phyloP scores from a whole-genome alignment of 2,329 filamentous ascomycete genomes.

The Apiospora malaysiana region DNA sequence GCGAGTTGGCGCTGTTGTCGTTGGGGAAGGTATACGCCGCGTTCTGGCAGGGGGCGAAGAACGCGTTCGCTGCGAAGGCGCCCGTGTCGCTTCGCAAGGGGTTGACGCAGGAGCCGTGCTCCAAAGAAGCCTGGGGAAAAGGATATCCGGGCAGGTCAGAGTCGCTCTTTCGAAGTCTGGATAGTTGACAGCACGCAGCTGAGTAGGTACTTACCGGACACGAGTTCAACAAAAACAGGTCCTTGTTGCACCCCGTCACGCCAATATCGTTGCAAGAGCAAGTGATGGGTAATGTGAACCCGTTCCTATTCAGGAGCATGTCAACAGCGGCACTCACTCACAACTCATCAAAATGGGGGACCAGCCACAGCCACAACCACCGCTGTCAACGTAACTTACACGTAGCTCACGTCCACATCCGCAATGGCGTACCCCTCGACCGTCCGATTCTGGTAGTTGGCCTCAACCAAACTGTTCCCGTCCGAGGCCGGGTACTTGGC shows the following conservation, averaged over 20 bases:
- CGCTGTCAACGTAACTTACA: not conserved
- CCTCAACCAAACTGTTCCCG: slow-evolving; percentile 2
- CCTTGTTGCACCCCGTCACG: slow-evolving; percentile 15
- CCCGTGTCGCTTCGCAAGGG: not conserved
- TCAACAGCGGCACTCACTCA: not conserved
- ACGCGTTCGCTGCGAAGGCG: not conserved
- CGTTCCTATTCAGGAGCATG: not conserved
- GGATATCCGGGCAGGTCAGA: not conserved
- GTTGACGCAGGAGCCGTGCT: not conserved
- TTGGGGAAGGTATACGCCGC: slow-evolving; percentile 5
- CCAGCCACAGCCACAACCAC: no score
- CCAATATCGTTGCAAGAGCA: not conserved
- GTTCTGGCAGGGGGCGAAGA: slow-evolving; percentile 4
- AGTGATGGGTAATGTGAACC: not conserved
- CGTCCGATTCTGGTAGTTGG: not conserved
- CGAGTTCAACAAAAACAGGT: not conserved
- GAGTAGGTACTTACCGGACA: not conserved
- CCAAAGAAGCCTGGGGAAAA: not conserved
- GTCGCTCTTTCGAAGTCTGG: not conserved
- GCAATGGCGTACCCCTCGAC: not conserved
- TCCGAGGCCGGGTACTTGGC: not conserved
- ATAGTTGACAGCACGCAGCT: not conserved
- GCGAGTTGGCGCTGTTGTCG: slow-evolving; percentile 3
- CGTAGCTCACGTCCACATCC: slow-evolving; percentile 1
- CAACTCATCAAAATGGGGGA: not conserved